Evolutionary conservation across 352 stramenopile genomes (phyloP).

Genomic region (Stephanocyclus meneghinianus): DNA sequence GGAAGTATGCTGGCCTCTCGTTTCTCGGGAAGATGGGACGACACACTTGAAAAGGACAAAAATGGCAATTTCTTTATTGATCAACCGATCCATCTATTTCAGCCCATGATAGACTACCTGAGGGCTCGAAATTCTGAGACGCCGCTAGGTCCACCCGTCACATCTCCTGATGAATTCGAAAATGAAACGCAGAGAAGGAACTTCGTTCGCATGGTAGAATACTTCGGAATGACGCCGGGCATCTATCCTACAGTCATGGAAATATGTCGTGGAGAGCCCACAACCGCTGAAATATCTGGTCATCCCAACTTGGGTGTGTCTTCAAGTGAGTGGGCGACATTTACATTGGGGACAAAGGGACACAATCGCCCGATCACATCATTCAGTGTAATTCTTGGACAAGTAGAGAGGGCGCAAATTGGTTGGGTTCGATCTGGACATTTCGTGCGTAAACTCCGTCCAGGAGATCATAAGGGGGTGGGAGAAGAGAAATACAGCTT

Average conservation of each 20-base stretch:
- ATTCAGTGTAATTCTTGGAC: conserved; percentile 49
- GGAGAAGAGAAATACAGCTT: conserved; percentile 52
- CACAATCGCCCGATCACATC: conserved; percentile 50
- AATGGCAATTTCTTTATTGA: conserved; percentile 77
- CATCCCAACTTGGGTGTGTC: conserved; percentile 37
- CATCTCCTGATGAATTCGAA: conserved; percentile 42
- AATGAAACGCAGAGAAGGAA: conserved; percentile 39
- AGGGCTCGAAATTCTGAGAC: conserved; percentile 48
- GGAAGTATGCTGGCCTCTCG: conserved; percentile 63
- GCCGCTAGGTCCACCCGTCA: conserved; percentile 32
- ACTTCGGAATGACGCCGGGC: conserved; percentile 59
- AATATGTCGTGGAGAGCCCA: conserved; percentile 40
- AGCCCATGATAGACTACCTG: conserved; percentile 64
- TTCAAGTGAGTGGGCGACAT: conserved; percentile 38
- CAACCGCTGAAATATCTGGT: conserved; percentile 35
- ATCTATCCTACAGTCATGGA: conserved; percentile 59
- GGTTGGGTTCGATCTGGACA: conserved; percentile 40
- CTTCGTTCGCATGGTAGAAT: conserved; percentile 65
- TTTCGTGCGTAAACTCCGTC: conserved; percentile 47
- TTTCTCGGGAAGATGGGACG: conserved; percentile 71
- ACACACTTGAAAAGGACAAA: conserved; percentile 63
- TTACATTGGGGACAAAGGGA: conserved; percentile 45
- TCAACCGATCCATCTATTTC: conserved; percentile 57
- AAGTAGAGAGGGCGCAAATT: conserved; percentile 48
- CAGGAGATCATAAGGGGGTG: conserved; percentile 50